These are phyloP conservation scores for Coniosporium uncinatum DNA, from an alignment of 2,329 filamentous ascomycete species.

Conservation along the genomic window DNA sequence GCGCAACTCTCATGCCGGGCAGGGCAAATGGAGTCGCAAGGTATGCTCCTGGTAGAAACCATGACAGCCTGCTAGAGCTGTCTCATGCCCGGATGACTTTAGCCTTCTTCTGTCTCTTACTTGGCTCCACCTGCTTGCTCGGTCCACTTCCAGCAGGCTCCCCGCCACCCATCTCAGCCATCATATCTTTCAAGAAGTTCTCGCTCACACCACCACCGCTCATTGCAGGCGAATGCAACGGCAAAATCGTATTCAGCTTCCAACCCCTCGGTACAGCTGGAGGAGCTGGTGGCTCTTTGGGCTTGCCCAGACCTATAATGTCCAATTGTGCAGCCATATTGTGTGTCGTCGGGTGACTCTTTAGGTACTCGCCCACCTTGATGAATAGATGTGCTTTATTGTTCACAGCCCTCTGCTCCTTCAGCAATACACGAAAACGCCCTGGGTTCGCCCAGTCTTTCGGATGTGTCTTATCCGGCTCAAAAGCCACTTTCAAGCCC, in stretches of 20 bases:
- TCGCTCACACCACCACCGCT: conserved; percentile 92
- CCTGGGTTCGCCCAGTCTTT: conserved; percentile 98
- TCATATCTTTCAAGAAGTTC: conserved; percentile 94
- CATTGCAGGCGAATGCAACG: conserved; percentile 83
- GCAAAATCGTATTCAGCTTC: conserved; percentile 83
- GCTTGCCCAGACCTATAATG: conserved; percentile 66
- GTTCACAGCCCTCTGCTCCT: conserved; percentile 45
- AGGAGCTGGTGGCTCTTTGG: conserved; percentile 61
- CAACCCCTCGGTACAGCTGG: conserved; percentile 72
- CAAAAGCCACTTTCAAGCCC: conserved; percentile 70
- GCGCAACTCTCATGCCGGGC: too few species aligned
- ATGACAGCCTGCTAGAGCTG: too few species aligned
- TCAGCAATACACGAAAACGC: conserved; percentile 74
- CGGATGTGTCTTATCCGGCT: conserved; percentile 88
- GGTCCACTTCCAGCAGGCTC: conserved; percentile 7
- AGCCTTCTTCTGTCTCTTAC: conserved; percentile 17
- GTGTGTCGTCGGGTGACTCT: conserved; percentile 71
- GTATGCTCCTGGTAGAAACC: too few species aligned
- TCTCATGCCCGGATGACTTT: too few species aligned
- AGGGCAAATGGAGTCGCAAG: too few species aligned
- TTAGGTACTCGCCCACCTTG: conserved; percentile 72
- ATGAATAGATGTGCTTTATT: conserved; percentile 85
- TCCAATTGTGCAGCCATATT: conserved; percentile 64
- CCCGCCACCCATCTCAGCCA: conserved; percentile 74
- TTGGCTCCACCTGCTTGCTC: conserved; percentile 9